Evolutionary conservation across 2,329 filamentous ascomycete genomes (phyloP).

Genomic region (Botrytis aclada): DNA sequence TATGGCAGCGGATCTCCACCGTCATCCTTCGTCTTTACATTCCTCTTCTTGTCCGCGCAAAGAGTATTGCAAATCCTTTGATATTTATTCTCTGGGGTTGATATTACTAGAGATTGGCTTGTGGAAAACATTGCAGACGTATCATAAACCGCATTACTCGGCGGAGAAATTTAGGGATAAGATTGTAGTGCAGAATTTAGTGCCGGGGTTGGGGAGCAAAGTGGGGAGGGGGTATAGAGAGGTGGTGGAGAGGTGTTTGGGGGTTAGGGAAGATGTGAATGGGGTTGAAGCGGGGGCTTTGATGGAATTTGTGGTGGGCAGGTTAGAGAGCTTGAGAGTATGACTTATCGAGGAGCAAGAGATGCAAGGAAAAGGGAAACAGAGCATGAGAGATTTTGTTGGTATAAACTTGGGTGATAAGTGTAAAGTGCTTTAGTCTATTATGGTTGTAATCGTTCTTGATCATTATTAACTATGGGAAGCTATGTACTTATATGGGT

Average conservation of each 20-base stretch:
- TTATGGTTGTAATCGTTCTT: too few relatives aligned
- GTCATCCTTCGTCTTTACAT: constrained; percentile 45
- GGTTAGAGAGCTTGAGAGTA: constrained; percentile 40
- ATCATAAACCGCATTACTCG: constrained; percentile 44
- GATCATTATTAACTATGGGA: too few relatives aligned
- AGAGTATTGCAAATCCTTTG: constrained; percentile 42
- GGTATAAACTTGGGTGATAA: too few relatives aligned
- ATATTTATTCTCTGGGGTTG: constrained; percentile 47
- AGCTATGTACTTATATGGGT: too few relatives aligned
- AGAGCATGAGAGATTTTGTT: not conserved
- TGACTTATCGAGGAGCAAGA: not conserved
- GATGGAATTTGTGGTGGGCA: constrained; percentile 45
- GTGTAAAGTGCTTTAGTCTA: too few relatives aligned
- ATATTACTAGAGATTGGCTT: constrained; percentile 49
- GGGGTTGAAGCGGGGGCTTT: constrained; percentile 41
- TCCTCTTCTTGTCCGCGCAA: constrained; percentile 38
- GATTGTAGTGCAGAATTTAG: constrained; percentile 42
- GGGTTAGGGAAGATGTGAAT: constrained; percentile 40
- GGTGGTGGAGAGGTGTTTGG: constrained; percentile 44
- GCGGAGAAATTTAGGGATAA: constrained; percentile 44
- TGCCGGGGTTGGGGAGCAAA: constrained; percentile 44
- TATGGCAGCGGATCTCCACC: constrained; percentile 43
- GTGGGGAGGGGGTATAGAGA: constrained; percentile 42
- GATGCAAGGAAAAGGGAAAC: not conserved
- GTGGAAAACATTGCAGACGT: constrained; percentile 45